A percentile compares a stretch with the other conserved stretches of the same genome.
These are phyloP conservation scores for Lachnellula arida DNA, from an alignment of 2,329 filamentous ascomycete species.

Conservation along the genomic window DNA sequence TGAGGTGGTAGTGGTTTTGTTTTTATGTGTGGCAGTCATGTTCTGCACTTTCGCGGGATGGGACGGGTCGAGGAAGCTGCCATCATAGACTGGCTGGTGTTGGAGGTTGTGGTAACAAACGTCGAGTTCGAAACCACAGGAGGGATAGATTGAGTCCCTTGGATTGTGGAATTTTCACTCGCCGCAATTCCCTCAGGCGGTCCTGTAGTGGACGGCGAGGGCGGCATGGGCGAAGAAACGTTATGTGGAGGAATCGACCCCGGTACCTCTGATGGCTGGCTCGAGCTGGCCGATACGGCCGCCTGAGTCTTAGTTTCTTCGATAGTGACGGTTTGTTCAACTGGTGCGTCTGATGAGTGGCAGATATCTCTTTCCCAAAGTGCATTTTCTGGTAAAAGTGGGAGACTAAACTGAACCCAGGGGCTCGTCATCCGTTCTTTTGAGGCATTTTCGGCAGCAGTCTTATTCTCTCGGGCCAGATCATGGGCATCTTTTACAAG, in stretches of 20 bases:
- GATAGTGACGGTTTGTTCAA: not conserved
- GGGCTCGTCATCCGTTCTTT: conserved; percentile 12
- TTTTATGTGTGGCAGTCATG: conserved; percentile 17
- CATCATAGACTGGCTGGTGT: not conserved
- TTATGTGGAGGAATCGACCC: not conserved
- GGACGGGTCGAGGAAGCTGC: conserved; percentile 6
- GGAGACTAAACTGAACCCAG: conserved; percentile 12
- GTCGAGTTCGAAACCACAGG: not conserved
- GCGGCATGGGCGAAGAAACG: not conserved
- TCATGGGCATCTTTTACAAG: conserved; percentile 30
- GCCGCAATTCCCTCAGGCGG: not conserved
- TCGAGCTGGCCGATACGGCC: not conserved
- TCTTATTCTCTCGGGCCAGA: conserved; percentile 15
- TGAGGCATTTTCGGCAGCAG: not conserved
- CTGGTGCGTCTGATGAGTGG: conserved; percentile 12
- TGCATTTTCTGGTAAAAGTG: conserved; percentile 4
- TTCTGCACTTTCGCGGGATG: conserved; percentile 18
- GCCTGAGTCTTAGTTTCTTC: not conserved
- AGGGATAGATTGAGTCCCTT: not conserved
- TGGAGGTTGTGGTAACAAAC: not conserved
- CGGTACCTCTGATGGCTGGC: not conserved
- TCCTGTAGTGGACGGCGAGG: not conserved
- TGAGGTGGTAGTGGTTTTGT: conserved; percentile 34
- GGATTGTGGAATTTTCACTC: not conserved
- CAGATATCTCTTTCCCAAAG: conserved; percentile 14